phyloP scores from a whole-genome alignment of 2,329 filamentous ascomycete species.

The Clarireedia homoeocarpa region DNA sequence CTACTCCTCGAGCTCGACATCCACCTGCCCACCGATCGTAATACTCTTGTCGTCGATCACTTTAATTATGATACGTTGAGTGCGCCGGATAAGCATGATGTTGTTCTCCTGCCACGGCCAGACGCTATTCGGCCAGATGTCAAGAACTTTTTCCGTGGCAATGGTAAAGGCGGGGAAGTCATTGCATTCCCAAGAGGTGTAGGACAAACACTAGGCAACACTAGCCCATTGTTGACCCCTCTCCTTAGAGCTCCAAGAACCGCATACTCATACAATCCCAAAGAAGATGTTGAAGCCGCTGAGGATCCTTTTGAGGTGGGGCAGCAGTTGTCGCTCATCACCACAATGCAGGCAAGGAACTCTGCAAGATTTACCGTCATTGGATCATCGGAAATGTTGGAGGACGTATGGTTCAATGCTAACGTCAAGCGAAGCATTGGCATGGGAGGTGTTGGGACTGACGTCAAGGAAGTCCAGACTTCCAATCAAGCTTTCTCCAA shows the following conservation, averaged over 20 bases:
- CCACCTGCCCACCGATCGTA: slow-evolving; percentile 76
- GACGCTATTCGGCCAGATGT: slow-evolving; percentile 56
- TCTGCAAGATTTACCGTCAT: slow-evolving; percentile 82
- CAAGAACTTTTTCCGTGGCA: slow-evolving; percentile 69
- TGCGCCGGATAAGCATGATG: slow-evolving; percentile 77
- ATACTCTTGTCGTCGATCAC: slow-evolving; percentile 83
- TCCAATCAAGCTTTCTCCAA: slow-evolving; percentile 81
- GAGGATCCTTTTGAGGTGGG: slow-evolving; percentile 84
- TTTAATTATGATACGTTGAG: slow-evolving; percentile 82
- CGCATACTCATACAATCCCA: slow-evolving; percentile 89
- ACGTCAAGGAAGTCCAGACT: slow-evolving; percentile 46
- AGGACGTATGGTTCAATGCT: slow-evolving; percentile 82
- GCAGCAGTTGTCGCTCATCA: slow-evolving; percentile 75
- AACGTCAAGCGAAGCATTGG: slow-evolving; percentile 50
- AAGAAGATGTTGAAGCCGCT: slow-evolving; percentile 65
- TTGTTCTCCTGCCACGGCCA: slow-evolving; percentile 70
- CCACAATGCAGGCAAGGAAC: slow-evolving; percentile 83
- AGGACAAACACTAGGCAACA: slow-evolving; percentile 73
- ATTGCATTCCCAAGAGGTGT: slow-evolving; percentile 77
- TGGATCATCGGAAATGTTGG: slow-evolving; percentile 78
- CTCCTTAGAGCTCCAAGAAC: slow-evolving; percentile 76
- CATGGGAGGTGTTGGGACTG: slow-evolving; percentile 40
- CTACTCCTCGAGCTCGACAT: slow-evolving; percentile 86
- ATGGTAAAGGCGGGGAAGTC: slow-evolving; percentile 41
- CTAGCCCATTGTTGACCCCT: slow-evolving; percentile 67